Evolutionary conservation across 108 stramenopile species (phyloP).

Genomic region (Skeletonema grethae): DNA sequence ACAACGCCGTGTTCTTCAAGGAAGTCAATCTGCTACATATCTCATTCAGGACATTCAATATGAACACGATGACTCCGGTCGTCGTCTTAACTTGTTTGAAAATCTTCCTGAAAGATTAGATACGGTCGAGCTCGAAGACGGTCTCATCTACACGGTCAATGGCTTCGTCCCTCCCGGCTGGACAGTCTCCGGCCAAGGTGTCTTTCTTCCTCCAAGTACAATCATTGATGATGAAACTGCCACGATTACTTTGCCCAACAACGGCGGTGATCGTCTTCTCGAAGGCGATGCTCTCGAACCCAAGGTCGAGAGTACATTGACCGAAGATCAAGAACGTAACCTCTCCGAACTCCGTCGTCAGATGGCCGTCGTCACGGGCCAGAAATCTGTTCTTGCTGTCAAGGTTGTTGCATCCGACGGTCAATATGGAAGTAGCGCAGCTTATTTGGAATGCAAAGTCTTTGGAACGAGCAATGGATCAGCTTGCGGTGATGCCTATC

Average conservation of each 20-base stretch:
- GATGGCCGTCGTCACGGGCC: not conserved
- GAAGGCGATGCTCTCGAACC: not conserved
- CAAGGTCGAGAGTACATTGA: not conserved
- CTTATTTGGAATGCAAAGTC: slow-evolving; percentile 19
- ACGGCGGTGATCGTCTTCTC: not conserved
- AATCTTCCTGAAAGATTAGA: not conserved
- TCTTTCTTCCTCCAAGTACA: not conserved
- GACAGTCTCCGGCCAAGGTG: not conserved
- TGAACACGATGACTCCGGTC: not conserved
- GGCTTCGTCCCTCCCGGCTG: not conserved
- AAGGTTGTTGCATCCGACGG: slow-evolving; percentile 15
- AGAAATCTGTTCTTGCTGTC: slow-evolving; percentile 16
- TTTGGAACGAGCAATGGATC: slow-evolving; percentile 31
- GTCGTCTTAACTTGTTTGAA: not conserved
- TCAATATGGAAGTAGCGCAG: not conserved
- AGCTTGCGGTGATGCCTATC: slow-evolving; percentile 13
- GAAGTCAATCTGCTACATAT: not conserved
- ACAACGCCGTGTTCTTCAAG: not conserved
- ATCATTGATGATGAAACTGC: not conserved
- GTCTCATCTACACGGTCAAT: not conserved
- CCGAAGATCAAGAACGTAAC: slow-evolving; percentile 3
- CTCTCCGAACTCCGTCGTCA: slow-evolving; percentile 3
- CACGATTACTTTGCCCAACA: not conserved
- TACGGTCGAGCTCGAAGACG: not conserved
- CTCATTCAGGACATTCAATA: not conserved